A percentile compares a stretch with the other conserved stretches of the same genome.
These are phyloP conservation scores for Sextonia rubra DNA, from an alignment of 164 flowering plant species.

Conservation along the genomic window DNA sequence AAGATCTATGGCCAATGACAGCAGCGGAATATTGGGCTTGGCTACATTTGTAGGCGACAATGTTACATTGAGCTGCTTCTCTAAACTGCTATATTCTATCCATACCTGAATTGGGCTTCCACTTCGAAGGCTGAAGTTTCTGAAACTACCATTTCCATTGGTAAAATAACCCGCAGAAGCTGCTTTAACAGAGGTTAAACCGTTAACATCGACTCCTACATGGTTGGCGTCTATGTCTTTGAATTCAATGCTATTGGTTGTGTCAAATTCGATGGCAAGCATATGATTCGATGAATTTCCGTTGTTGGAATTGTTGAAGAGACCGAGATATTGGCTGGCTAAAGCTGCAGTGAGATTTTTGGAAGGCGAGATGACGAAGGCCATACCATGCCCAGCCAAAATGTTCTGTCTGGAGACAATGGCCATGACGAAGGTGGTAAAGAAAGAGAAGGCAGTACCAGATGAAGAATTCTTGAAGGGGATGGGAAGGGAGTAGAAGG, in stretches of 20 bases:
- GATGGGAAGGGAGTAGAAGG: conserved; percentile 16
- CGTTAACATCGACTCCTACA: conserved; percentile 51
- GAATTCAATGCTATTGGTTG: conserved; percentile 12
- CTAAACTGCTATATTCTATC: conserved; percentile 14
- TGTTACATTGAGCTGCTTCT: conserved; percentile 16
- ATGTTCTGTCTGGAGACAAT: background rate
- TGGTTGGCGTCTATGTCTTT: conserved; percentile 34
- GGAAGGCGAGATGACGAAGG: background rate
- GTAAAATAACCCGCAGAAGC: conserved; percentile 27
- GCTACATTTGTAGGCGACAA: conserved; percentile 3
- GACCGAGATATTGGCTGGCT: conserved; percentile 26
- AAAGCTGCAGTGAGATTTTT: conserved; percentile 10
- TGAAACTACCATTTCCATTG: background rate
- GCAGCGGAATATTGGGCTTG: conserved; percentile 12
- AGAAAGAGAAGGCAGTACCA: conserved; percentile 8
- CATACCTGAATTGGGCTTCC: conserved; percentile 19
- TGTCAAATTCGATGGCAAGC: conserved; percentile 41
- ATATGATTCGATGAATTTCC: conserved; percentile 31
- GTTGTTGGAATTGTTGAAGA: conserved; percentile 28
- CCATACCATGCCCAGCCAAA: background rate
- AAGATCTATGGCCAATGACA: conserved; percentile 9
- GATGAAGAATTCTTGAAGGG: conserved; percentile 1
- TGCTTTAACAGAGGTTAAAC: conserved; percentile 24
- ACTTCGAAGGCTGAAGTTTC: conserved; percentile 21
- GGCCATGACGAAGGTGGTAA: conserved; percentile 8